phyloP scores from a whole-genome alignment of 169 alveolate species.

The Plasmodium fragile region DNA sequence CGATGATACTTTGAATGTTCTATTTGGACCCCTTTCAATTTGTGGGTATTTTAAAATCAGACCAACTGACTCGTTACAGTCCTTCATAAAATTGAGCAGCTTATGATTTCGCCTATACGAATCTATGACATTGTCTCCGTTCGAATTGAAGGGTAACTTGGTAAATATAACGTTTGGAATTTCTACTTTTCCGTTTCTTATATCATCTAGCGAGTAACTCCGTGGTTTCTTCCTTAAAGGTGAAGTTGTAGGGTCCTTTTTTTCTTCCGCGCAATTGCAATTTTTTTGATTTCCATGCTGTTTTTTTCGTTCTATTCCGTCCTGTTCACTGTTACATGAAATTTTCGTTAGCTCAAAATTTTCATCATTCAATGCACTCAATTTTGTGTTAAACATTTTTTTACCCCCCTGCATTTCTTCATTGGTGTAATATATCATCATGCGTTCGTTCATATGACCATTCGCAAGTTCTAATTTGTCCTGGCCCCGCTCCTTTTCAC shows the following conservation, averaged over 20 bases:
- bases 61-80: slow-evolving; percentile 57
- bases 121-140: slow-evolving; percentile 41
- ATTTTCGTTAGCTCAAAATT: not conserved
- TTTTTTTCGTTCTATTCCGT: not conserved
- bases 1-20: slow-evolving; percentile 21
- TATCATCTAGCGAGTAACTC: slow-evolving; percentile 69
- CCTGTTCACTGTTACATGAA: not conserved
- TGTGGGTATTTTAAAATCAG: slow-evolving; percentile 74
- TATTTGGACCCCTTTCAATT: slow-evolving; percentile 7
- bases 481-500: not conserved
- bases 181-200: slow-evolving; percentile 45
- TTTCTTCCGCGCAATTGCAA: not conserved
- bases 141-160: slow-evolving; percentile 33
- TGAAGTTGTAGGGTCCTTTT: not conserved
- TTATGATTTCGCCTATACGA: slow-evolving; percentile 66
- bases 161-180: slow-evolving; percentile 45
- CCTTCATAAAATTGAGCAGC: slow-evolving; percentile 61
- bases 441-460: not conserved
- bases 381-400: not conserved
- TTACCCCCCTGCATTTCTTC: slow-evolving; percentile 8
- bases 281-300: not conserved
- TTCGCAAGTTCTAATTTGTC: not conserved
- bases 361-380: not conserved
- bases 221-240: slow-evolving; percentile 14
- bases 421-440: not conserved